Evolutionary conservation across 1,139 yeast species (phyloP).

Genomic region (Lodderomyces parapsilosis): DNA sequence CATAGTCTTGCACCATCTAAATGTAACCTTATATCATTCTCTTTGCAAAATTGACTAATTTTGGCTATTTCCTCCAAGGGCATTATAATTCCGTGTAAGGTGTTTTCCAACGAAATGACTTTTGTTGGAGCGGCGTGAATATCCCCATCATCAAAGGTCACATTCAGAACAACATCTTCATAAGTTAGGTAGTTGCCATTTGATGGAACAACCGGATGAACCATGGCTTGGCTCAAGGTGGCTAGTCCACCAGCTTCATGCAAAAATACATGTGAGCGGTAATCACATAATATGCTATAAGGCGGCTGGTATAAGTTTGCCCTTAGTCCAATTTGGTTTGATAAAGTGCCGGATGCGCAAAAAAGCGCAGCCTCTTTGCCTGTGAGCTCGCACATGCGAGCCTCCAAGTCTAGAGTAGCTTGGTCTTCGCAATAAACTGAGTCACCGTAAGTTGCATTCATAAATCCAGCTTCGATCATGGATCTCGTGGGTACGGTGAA

Average conservation of each 20-base stretch:
- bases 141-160: slow-evolving; percentile 76
- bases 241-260: slow-evolving; percentile 94
- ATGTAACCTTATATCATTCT: slow-evolving; percentile 65
- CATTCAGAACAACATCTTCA: slow-evolving; percentile 63
- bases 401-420: slow-evolving; percentile 65
- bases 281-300: slow-evolving; percentile 77
- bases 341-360: slow-evolving; percentile 88
- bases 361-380: slow-evolving; percentile 84
- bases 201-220: slow-evolving; percentile 72
- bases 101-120: slow-evolving; percentile 82
- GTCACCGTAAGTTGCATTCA: slow-evolving; percentile 71
- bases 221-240: slow-evolving; percentile 89
- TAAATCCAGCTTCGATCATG: slow-evolving; percentile 47
- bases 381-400: slow-evolving; percentile 62
- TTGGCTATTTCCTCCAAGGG: slow-evolving; percentile 79
- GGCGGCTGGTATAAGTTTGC: slow-evolving; percentile 84
- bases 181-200: slow-evolving; percentile 76
- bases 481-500: slow-evolving; percentile 85
- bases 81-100: slow-evolving; percentile 77
- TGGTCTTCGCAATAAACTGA: slow-evolving; percentile 85
- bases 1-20: slow-evolving; percentile 96
- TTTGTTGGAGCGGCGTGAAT: slow-evolving; percentile 89
- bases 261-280: slow-evolving; percentile 78
- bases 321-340: slow-evolving; percentile 85
- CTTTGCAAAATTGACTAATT: slow-evolving; percentile 71